Conservation (phyloP, 768 basidiomycete genomes). For the Botryobasidium botryosum region DNA sequence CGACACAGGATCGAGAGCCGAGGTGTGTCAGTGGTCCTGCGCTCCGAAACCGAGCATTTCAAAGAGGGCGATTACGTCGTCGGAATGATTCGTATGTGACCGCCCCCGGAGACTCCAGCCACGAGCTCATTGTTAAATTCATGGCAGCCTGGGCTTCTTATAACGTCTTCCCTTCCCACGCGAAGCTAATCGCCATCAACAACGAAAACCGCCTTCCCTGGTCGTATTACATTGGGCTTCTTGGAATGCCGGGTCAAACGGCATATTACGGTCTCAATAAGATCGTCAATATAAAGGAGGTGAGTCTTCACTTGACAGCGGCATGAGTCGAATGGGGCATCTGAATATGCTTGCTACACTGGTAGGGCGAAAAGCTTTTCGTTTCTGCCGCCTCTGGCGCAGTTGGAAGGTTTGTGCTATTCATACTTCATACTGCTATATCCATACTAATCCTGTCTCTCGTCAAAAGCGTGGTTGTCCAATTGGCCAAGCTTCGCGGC, state of each 20-base stretch:
- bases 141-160: too few relatives aligned
- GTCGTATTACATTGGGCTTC: conserved; percentile 10
- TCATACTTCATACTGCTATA: not conserved
- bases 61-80: too few relatives aligned
- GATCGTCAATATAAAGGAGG: conserved; percentile 25
- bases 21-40: conserved; percentile 24
- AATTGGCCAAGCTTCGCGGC: conserved; percentile 28
- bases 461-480: conserved; percentile 19
- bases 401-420: conserved; percentile 49
- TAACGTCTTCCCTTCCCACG: not conserved
- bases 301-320: conserved; percentile 13
- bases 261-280: conserved; percentile 28
- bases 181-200: not conserved
- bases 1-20: conserved; percentile 24
- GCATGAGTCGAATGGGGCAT: conserved; percentile 20
- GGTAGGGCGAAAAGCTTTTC: conserved; percentile 35
- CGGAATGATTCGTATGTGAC: too few relatives aligned
- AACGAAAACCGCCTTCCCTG: not conserved
- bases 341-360: too few relatives aligned
- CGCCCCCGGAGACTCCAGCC: too few relatives aligned
- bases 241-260: conserved; percentile 16
- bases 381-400: conserved; percentile 31
- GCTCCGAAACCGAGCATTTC: not conserved
- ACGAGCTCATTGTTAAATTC: not conserved
- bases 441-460: conserved; percentile 7